Base-by-base conservation (phyloP, 2,329 filamentous ascomycete species). In the Cytospora chrysosperma region DNA sequence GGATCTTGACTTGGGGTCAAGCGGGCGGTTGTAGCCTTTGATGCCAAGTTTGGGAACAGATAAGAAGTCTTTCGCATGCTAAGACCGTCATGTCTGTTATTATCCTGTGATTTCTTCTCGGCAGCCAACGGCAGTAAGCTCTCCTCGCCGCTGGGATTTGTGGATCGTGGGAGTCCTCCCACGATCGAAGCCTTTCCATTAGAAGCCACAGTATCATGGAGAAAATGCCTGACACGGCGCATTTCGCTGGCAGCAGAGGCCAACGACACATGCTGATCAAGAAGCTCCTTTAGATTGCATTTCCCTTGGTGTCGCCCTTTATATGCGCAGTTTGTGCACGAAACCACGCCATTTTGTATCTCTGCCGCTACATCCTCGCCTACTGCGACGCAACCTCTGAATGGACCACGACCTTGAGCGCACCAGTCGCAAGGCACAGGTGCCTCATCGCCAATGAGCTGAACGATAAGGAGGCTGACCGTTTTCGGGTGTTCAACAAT, bases 301-400 rank as follows among this genome's bases (percentile, higher is more conserved):
- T 6, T n/a, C 0, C 7, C 19, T 4, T 34, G 26, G 2, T 49
- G 4, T 1, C 8, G 1, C 4, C 30, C 26, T 1, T 40, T 59
- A 15, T 19, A 52, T 15, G 40, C 60, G 40, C 63, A 65, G 7
- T 62, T 65, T 9, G 61, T 56, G 17, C 63, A 65, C 15, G 59
- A 55, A 0, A 53, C n/a, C 1, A 47, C 19, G 8, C 63, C 63
- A n/a, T 28, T 40, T 1, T 57, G 52, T 9, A 26, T 28, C 13
- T 50, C 49, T 13, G 47, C n/a, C 10, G 63, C 59, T 10, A 61
- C 55, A 2, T 47, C 24, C 15, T 56, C 2, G 9, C 34, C 37
- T 37, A 65, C 21, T 8, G 40, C 19, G 26, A 65, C 51, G 13
- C 63, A 62, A 3, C 26, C 43, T 21, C 49, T 40, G 19, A 65